Evolutionary conservation across 768 basidiomycete genomes (phyloP).

Genomic region (Boletus huronensis): DNA sequence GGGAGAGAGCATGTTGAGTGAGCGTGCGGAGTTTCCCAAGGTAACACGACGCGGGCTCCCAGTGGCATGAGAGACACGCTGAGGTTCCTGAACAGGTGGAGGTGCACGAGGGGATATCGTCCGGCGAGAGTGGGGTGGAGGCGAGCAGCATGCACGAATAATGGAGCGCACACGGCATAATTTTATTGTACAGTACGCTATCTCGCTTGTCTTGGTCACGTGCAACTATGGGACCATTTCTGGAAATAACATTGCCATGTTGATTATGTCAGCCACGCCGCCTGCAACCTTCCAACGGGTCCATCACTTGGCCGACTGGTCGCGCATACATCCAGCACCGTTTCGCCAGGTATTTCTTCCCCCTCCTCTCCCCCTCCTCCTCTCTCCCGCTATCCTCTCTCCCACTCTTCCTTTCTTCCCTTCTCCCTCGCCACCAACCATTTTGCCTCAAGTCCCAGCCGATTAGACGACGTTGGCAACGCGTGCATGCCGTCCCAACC

Average conservation of each 20-base stretch:
- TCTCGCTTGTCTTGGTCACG: conserved; percentile 10
- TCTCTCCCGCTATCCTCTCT: not conserved
- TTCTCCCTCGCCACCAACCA: not conserved
- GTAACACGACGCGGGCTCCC: conserved; percentile 36
- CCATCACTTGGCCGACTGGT: conserved; percentile 27
- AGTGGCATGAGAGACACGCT: conserved; percentile 24
- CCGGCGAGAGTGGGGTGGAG: conserved; percentile 14
- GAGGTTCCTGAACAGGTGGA: conserved; percentile 30
- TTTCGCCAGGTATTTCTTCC: conserved; percentile 17
- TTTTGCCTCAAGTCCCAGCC: not conserved
- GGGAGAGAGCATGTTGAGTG: conserved; percentile 79
- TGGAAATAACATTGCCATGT: conserved; percentile 20
- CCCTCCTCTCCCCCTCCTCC: not conserved
- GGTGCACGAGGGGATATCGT: conserved; percentile 23
- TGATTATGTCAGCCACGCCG: conserved; percentile 32
- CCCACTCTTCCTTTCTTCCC: not conserved
- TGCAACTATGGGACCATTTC: conserved; percentile 3
- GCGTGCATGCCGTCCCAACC: conserved; percentile 31
- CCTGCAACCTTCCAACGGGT: conserved; percentile 25
- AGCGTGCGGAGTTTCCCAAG: conserved; percentile 78
- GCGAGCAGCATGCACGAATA: conserved; percentile 24
- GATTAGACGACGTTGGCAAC: conserved; percentile 28
- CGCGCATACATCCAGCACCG: conserved; percentile 27
- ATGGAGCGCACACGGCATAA: conserved; percentile 6
- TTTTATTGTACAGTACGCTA: not conserved